Evolutionary conservation across 345 rosid species (phyloP), one percentile per base, ranked within the genome.

Genomic region (Eucalyptus polyanthemos): DNA sequence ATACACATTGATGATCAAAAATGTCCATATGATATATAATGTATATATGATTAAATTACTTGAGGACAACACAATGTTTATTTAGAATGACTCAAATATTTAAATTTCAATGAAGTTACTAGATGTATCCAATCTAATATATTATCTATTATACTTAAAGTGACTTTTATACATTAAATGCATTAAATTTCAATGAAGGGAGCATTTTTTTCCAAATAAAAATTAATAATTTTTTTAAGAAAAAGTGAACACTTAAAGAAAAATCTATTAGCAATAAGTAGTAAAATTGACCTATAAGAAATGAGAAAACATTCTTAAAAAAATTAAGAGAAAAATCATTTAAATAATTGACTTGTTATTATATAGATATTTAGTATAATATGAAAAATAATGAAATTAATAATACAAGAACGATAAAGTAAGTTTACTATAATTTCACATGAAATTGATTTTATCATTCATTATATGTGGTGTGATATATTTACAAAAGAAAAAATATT

Each of bases 61-160:
- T 13, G n/a, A 60, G 69, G 31, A 12, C 8, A 12, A 60, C 69
- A 13, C 31, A 6, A 27, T 25, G 16, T 12, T 60, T 60, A 11
- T 27, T 56, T 1, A 0, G 62, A 56, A 56, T 1, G 3, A 56
- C 62, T 1, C 0, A 0, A 0, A 56, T 56, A 24, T 56, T 56
- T 56, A 56, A 56, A 56, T 56, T 56, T 56, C 14, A 56, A 56
- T 56, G 62, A 56, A 56, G 62, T 56, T 56, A 24, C 62, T 24
- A 56, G 29, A 56, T 56, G 62, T 22, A 22, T 56, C 62, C 29
- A 56, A 56, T 56, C 13, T 56, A 24, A 25, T 24, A 24, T 56
- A 56, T 24, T 34, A 34, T 34, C 34, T 34, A 34, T 34, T 56
- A 24, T 56, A 56, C 62, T 56, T 56, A 56, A 56, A 56, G 14